Evolutionary conservation across 2,329 filamentous ascomycete genomes (phyloP), one percentile per base, ranked within the genome.

Genomic region (Penicillium sp.): DNA sequence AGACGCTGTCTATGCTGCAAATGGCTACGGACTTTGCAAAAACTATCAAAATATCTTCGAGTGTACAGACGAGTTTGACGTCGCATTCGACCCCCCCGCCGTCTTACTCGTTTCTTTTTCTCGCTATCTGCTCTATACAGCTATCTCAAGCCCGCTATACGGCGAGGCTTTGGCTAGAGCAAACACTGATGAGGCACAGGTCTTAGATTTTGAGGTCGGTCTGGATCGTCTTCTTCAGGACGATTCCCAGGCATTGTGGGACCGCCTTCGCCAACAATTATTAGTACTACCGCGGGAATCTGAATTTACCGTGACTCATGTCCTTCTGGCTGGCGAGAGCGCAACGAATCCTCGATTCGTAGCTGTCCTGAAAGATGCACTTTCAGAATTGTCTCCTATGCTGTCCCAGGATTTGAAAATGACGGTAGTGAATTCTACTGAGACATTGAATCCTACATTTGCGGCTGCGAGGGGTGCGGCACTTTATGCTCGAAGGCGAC

Each of bases 251-350:
- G 15, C 43, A 42, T 18, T 51, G 45, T 51, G 46, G 55, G 34
- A 42, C 18, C 43, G 49, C 8, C 21, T 55, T 5, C 52, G 49
- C 42, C 49, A 47, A 21, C 46, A 55, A 46, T 31, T 57, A 16
- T 45, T 24, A 12, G 42, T 18, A 15, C 45, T 57, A 16, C 46
- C 46, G 39, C 49, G 41, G 33, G 29, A 47, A 5, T 57, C 10
- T 24, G 9, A 41, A 16, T 15, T 18, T 42, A 8, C 38, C n/a
- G n/a, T 57, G 13, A 55, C 46, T 21, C 42, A 52, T 46, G 16
- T 57, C 34, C 10, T 51, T 34, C n/a, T 55, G 41, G 55, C 52
- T 26, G 47, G 55, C 2, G 55, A 55, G 42, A 53, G 49, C 36
- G 45, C 34, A 16, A 55, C 44, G 7, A 38, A 54, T n/a, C 41